Conservation (phyloP, 169 alveolate species). For the Cryptosporidium baileyi region DNA sequence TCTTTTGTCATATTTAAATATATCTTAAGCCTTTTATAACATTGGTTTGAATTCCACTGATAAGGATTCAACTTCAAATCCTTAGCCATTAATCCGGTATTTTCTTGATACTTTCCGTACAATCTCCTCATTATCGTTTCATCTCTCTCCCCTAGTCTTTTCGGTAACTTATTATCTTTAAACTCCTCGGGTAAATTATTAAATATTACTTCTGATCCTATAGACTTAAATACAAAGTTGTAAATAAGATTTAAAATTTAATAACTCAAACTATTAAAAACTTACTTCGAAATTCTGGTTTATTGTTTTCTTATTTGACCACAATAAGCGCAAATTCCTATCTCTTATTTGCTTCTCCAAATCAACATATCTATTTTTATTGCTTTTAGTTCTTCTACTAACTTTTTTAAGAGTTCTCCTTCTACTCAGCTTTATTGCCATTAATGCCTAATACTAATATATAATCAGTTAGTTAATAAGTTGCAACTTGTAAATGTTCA, state of each 20-base stretch:
- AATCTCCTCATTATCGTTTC: conserved; percentile 8
- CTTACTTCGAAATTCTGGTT: conserved; percentile 57
- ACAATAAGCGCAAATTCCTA: conserved; percentile 22
- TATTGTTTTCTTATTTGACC: conserved; percentile 45
- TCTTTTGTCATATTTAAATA: background rate
- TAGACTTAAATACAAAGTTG: background rate
- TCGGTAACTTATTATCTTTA: background rate
- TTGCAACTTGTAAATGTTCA: too few species aligned
- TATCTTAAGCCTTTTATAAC: conserved; percentile 16
- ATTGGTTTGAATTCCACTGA: conserved; percentile 59
- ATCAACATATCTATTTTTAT: conserved; percentile 39
- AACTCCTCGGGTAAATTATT: conserved; percentile 7
- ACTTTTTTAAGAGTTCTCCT: conserved; percentile 44
- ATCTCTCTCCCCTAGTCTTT: conserved; percentile 60
- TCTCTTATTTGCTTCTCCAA: conserved; percentile 66
- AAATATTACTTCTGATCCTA: conserved; percentile 9
- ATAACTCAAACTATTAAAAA: background rate
- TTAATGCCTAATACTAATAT: background rate
- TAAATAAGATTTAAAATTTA: too few species aligned
- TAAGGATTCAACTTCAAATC: conserved; percentile 48
- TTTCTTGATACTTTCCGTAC: background rate
- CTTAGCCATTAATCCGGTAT: conserved; percentile 10
- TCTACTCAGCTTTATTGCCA: conserved; percentile 65
- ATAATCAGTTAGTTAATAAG: too few species aligned
- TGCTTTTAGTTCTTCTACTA: conserved; percentile 50